These are phyloP conservation scores for Auriscalpium orientale DNA, from an alignment of 768 basidiomycete genomes.

Conservation along the genomic window DNA sequence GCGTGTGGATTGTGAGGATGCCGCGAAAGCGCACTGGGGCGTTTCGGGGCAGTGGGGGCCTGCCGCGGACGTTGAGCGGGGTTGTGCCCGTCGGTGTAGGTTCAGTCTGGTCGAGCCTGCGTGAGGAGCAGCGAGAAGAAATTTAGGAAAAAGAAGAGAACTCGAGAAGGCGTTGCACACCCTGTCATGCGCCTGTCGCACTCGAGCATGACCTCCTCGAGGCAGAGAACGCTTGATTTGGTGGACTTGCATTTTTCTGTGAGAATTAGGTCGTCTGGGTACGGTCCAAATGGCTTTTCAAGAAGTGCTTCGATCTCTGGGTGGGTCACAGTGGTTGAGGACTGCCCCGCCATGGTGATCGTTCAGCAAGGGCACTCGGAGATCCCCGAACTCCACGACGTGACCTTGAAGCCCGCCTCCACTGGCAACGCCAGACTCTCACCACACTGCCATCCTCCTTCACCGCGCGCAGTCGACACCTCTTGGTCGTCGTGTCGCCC, in stretches of 20 bases:
- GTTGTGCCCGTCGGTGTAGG: background rate
- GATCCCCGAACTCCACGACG: background rate
- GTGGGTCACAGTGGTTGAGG: background rate
- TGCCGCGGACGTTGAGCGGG: slow-evolving; percentile 7
- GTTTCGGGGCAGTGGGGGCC: background rate
- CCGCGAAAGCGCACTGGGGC: slow-evolving; percentile 42
- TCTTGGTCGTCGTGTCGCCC: background rate
- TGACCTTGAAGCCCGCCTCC: too few relatives aligned
- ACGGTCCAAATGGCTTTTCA: slow-evolving; percentile 25
- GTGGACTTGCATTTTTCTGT: slow-evolving; percentile 11
- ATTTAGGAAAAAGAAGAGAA: slow-evolving; percentile 19
- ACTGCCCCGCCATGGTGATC: background rate
- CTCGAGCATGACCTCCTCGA: slow-evolving; percentile 5
- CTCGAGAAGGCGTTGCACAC: background rate
- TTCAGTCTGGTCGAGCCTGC: slow-evolving; percentile 1
- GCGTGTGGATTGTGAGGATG: slow-evolving; percentile 35
- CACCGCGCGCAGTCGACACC: background rate
- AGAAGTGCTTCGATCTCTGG: slow-evolving; percentile 4
- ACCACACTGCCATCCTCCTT: background rate
- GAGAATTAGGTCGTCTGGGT: slow-evolving; percentile 24
- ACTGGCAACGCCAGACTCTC: too few relatives aligned
- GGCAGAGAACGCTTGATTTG: background rate
- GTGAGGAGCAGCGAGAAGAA: slow-evolving; percentile 4
- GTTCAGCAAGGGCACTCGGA: background rate
- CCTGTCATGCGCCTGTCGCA: slow-evolving; percentile 2